phyloP scores from a whole-genome alignment of 352 stramenopile species.

The Pythium graminicola region DNA sequence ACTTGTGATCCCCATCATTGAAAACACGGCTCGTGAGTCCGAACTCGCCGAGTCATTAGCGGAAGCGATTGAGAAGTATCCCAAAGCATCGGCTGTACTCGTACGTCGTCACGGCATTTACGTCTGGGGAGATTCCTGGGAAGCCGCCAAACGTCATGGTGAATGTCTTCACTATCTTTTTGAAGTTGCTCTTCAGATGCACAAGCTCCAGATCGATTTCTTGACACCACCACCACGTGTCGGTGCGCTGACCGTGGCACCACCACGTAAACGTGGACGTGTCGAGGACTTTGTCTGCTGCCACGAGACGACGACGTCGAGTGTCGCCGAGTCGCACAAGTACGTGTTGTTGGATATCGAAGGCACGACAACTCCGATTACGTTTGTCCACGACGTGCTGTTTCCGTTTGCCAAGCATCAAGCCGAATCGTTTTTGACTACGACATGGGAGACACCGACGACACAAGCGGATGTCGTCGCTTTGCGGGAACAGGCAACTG shows the following conservation, averaged over 20 bases:
- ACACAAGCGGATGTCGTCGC: conserved; percentile 47
- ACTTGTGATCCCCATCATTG: conserved; percentile 95
- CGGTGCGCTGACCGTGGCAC: conserved; percentile 18
- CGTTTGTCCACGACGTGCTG: conserved; percentile 93
- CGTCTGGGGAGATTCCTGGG: conserved; percentile 94
- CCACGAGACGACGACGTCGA: background rate
- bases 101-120: conserved; percentile 95
- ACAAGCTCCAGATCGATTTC: conserved; percentile 76
- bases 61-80: conserved; percentile 80
- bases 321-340: conserved; percentile 72
- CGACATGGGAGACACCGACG: conserved; percentile 45
- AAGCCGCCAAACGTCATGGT: conserved; percentile 94
- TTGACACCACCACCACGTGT: conserved; percentile 25
- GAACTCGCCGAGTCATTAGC: conserved; percentile 87
- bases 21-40: conserved; percentile 93
- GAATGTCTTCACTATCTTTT: conserved; percentile 98
- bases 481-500: conserved; percentile 36
- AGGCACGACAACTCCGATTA: conserved; percentile 94
- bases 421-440: conserved; percentile 43
- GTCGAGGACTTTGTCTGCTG: conserved; percentile 13
- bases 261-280: conserved; percentile 44
- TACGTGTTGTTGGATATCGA: conserved; percentile 95
- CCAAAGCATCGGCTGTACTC: conserved; percentile 88
- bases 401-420: conserved; percentile 88
- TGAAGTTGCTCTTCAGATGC: conserved; percentile 87